Percentiles rank a stretch among this genome's conserved stretches.
Evolutionary conservation across 2,329 filamentous ascomycete genomes (phyloP).

Genomic region (Alternaria sp.): DNA sequence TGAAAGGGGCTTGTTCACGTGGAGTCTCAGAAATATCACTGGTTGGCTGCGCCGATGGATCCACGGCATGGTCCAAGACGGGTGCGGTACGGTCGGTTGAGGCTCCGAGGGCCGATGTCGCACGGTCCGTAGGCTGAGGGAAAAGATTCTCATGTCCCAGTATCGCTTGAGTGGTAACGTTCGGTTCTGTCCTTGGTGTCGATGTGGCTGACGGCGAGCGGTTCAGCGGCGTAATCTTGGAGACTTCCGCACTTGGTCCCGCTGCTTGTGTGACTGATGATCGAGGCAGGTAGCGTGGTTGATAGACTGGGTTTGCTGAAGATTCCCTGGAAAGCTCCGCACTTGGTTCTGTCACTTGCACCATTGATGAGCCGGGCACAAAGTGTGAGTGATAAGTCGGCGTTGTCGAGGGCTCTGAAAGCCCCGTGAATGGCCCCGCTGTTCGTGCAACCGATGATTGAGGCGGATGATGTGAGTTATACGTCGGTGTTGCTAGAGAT

Average conservation of each 20-base stretch:
- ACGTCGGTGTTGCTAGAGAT: background rate
- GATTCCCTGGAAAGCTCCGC: background rate
- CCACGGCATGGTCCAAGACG: background rate
- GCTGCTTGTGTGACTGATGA: background rate
- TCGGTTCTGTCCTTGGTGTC: background rate
- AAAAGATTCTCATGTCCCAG: background rate
- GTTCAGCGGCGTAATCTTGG: background rate
- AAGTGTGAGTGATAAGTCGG: background rate
- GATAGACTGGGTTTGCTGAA: background rate
- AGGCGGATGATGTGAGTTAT: background rate
- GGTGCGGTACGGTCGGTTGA: background rate
- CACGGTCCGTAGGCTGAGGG: background rate
- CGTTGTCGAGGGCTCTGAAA: background rate
- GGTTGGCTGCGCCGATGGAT: constrained; percentile 7
- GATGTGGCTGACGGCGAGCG: background rate
- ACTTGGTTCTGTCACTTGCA: background rate
- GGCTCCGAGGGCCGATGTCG: background rate
- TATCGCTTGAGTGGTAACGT: background rate
- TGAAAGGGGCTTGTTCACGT: constrained; percentile 14
- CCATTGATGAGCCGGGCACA: background rate
- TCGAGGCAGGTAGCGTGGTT: background rate
- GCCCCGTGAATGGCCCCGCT: background rate
- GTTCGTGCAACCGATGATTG: background rate
- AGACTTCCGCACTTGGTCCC: background rate
- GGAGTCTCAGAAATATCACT: constrained; percentile 9